Percentiles rank a stretch among this genome's conserved stretches.
These are phyloP conservation scores for Amanita muscaria DNA, from an alignment of 768 basidiomycete genomes.

Conservation along the genomic window DNA sequence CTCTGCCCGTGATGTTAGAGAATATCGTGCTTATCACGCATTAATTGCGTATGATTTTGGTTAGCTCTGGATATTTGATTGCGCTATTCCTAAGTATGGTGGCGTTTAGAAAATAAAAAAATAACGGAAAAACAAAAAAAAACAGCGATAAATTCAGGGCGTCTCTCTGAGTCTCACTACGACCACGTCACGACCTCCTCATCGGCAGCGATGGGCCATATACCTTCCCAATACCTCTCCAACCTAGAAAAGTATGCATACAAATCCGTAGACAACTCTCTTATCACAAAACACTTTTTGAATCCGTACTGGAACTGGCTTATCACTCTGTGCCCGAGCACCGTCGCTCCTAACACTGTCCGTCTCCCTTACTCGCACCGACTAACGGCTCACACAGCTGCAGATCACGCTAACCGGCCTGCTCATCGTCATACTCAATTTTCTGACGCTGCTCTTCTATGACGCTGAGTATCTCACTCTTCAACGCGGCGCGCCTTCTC, in stretches of 20 bases:
- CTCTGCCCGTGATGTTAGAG: no score
- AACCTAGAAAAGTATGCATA: constrained; percentile 63
- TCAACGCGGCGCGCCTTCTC: constrained; percentile 13
- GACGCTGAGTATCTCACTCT: constrained; percentile 64
- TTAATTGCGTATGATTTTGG: no score
- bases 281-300: constrained; percentile 66
- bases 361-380: constrained; percentile 16
- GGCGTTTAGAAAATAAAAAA: no score
- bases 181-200: no score
- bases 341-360: constrained; percentile 56
- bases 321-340: constrained; percentile 78
- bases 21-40: no score
- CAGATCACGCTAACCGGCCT: constrained; percentile 77
- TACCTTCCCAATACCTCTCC: constrained; percentile 32
- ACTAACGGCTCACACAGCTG: neutral
- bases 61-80: no score
- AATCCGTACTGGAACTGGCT: constrained; percentile 89
- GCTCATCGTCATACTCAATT: constrained; percentile 72
- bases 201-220: constrained; percentile 3
- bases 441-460: constrained; percentile 71
- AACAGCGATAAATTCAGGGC: no score
- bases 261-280: constrained; percentile 26
- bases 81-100: no score
- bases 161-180: no score
- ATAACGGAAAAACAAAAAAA: no score